These are phyloP conservation scores for Apophysomyces sp. DNA, from an alignment of 371 early-diverging fungal genomes.

Conservation along the genomic window DNA sequence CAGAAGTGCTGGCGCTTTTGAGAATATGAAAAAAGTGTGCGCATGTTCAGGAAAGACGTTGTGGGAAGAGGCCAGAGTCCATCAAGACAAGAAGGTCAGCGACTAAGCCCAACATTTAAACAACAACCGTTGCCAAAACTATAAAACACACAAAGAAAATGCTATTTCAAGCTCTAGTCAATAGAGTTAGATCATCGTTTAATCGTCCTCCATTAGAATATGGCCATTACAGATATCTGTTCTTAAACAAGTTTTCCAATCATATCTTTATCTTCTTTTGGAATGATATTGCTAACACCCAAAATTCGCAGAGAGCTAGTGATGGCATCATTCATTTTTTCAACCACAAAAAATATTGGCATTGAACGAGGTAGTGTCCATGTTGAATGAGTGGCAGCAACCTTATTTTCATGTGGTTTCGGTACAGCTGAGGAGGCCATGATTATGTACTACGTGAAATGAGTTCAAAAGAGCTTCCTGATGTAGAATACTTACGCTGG, in stretches of 20 bases:
- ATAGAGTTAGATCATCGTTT: too few relatives aligned
- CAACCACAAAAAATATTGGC: constrained; percentile 12
- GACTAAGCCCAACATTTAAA: too few relatives aligned
- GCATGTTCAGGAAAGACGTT: constrained; percentile 82
- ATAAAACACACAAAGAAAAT: too few relatives aligned
- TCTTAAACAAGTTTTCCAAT: neutral
- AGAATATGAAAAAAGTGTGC: constrained; percentile 81
- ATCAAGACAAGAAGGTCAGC: neutral
- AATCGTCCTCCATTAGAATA: too few relatives aligned
- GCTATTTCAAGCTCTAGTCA: too few relatives aligned
- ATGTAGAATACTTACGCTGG: constrained; percentile 31
- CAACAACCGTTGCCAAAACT: neutral
- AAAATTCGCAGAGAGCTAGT: neutral
- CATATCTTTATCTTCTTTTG: neutral
- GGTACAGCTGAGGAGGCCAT: constrained; percentile 42
- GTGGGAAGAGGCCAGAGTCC: constrained; percentile 77
- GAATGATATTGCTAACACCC: neutral
- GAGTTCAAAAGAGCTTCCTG: too few relatives aligned
- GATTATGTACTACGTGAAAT: constrained; percentile 35
- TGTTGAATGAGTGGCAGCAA: neutral
- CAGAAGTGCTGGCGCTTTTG: constrained; percentile 82
- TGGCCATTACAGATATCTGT: too few relatives aligned
- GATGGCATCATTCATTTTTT: neutral
- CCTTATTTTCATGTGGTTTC: constrained; percentile 9
- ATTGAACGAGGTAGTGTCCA: constrained; percentile 7